phyloP scores from a whole-genome alignment of 163 green algal genomes.

The Prototheca wickerhamii region DNA sequence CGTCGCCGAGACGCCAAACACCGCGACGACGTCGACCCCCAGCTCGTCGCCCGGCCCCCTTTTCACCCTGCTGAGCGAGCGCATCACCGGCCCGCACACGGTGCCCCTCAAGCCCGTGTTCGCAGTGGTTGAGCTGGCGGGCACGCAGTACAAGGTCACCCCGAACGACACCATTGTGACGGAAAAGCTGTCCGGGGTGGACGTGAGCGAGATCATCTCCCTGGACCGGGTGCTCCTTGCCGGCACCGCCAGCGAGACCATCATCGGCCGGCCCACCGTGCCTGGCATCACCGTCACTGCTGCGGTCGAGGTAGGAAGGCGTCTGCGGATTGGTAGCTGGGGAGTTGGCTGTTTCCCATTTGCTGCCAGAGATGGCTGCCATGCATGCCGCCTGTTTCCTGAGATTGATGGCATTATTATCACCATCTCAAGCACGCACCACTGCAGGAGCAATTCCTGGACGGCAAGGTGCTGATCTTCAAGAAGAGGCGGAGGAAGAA shows the following conservation, averaged over 20 bases:
- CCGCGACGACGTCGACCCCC: no score
- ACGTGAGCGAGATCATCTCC: constrained; percentile 64
- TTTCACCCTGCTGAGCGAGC: constrained; percentile 7
- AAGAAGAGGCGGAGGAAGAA: constrained; percentile 86
- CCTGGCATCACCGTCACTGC: constrained; percentile 57
- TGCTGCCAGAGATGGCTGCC: not conserved
- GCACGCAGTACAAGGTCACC: constrained; percentile 76
- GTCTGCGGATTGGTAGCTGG: not conserved
- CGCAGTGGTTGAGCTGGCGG: constrained; percentile 67
- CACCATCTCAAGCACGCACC: not conserved
- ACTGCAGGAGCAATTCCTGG: constrained; percentile 69
- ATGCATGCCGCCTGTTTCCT: not conserved
- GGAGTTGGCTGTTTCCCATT: not conserved
- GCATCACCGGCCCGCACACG: constrained; percentile 6
- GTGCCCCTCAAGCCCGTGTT: constrained; percentile 45
- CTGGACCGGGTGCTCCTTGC: constrained; percentile 74
- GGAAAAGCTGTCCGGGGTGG: constrained; percentile 37
- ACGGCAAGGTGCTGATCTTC: constrained; percentile 89
- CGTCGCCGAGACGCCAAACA: no score
- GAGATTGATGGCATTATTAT: not conserved
- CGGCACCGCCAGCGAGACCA: constrained; percentile 53
- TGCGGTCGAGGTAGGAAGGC: constrained; percentile 50
- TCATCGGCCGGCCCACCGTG: constrained; percentile 76
- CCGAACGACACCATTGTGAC: constrained; percentile 49
- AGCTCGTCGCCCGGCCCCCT: not conserved